Percentiles rank a stretch among this genome's conserved stretches.
Conservation (phyloP, 345 rosid species). For the Populus ilicifolia region DNA sequence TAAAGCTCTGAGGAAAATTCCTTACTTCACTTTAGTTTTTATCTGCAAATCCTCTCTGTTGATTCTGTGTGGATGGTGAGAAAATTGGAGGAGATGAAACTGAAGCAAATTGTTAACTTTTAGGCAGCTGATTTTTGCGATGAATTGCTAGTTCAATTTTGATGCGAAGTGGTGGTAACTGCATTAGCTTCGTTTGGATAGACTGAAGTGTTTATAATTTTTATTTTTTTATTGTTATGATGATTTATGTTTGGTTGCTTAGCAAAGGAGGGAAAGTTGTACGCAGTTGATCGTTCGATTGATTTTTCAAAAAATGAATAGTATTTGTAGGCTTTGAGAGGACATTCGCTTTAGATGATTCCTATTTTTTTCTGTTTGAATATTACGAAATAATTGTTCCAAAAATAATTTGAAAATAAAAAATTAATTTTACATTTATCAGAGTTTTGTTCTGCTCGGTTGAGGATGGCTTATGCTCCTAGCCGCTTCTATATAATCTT, state of each 20-base stretch:
- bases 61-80: neutral
- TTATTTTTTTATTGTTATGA: neutral
- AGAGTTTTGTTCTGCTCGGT: neutral
- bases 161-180: neutral
- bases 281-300: neutral
- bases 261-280: neutral
- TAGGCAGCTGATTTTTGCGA: neutral
- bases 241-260: conserved; percentile 8
- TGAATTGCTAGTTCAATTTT: neutral
- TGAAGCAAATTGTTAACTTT: neutral
- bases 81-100: neutral
- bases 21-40: neutral
- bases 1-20: conserved; percentile 2
- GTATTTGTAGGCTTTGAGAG: neutral
- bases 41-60: neutral
- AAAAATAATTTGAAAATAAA: neutral
- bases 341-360: neutral
- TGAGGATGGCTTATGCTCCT: no score
- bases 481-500: neutral
- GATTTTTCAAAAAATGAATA: neutral
- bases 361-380: neutral
- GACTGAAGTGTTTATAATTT: neutral
- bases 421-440: neutral
- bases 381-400: neutral
- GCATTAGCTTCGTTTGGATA: neutral